Conservation (phyloP, 2,329 filamentous ascomycete species). For the Talaromyces sp. region DNA sequence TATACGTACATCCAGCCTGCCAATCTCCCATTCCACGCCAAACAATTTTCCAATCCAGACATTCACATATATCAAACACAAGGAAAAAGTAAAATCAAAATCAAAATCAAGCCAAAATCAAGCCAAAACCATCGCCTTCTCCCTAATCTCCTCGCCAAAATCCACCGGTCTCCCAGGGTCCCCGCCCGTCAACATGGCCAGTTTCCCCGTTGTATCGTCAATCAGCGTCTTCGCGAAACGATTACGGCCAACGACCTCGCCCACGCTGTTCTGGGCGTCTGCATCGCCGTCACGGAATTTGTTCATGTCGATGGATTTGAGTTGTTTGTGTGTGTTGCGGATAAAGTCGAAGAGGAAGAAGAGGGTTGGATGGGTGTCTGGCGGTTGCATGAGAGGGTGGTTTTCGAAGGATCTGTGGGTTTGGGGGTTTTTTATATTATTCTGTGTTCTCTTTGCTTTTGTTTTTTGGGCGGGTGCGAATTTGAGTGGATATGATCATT, state of each 20-base stretch:
- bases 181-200: constrained; percentile 24
- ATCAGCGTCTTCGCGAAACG: constrained; percentile 20
- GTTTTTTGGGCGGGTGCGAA: background rate
- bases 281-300: constrained; percentile 20
- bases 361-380: constrained; percentile 21
- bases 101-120: background rate
- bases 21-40: background rate
- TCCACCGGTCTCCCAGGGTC: constrained; percentile 20
- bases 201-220: constrained; percentile 21
- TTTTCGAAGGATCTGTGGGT: constrained; percentile 22
- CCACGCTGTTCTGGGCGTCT: constrained; percentile 9
- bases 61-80: background rate
- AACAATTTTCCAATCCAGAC: background rate
- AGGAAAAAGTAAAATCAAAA: background rate
- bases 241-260: constrained; percentile 25
- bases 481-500: too few species aligned
- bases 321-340: constrained; percentile 56
- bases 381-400: constrained; percentile 27
- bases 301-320: constrained; percentile 18
- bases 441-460: background rate
- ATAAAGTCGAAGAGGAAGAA: constrained; percentile 61
- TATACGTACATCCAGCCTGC: background rate
- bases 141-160: constrained; percentile 22
- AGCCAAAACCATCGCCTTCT: constrained; percentile 17
- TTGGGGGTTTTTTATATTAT: background rate